These are phyloP conservation scores for Mycosphaerella arachidis DNA, from an alignment of 2,329 filamentous ascomycete species.

Conservation along the genomic window DNA sequence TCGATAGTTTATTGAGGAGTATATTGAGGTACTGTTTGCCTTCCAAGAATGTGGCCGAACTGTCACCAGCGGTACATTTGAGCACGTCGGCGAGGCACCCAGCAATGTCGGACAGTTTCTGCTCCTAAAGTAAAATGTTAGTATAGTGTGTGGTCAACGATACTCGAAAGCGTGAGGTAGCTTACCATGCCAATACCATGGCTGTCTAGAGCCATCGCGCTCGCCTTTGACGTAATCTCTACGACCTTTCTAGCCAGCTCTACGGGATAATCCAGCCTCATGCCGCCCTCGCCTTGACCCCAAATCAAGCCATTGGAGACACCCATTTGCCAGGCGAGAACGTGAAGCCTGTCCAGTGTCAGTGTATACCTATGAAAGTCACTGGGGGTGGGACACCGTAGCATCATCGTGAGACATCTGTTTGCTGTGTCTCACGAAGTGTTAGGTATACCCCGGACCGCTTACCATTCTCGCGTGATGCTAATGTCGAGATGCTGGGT, in stretches of 20 bases:
- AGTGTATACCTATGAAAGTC: no score
- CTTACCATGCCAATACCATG: slow-evolving; percentile 37
- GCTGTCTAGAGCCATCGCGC: slow-evolving; percentile 28
- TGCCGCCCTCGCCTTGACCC: slow-evolving; percentile 32
- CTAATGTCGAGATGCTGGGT: slow-evolving; percentile 35
- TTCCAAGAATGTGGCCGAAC: slow-evolving; percentile 29
- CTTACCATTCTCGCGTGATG: slow-evolving; percentile 30
- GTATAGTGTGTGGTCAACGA: not conserved
- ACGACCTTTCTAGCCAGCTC: slow-evolving; percentile 34
- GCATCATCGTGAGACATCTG: no score
- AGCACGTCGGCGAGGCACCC: slow-evolving; percentile 35
- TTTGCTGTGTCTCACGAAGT: no score
- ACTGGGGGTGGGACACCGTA: no score
- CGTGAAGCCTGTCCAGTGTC: slow-evolving; percentile 23
- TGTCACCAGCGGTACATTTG: slow-evolving; percentile 34
- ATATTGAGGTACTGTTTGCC: slow-evolving; percentile 34
- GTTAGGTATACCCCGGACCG: no score
- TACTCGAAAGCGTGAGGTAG: not conserved
- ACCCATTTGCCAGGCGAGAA: slow-evolving; percentile 37
- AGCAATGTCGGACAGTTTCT: slow-evolving; percentile 35
- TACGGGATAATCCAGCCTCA: slow-evolving; percentile 36
- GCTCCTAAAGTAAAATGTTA: slow-evolving; percentile 27
- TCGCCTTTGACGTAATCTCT: slow-evolving; percentile 29
- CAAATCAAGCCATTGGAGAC: slow-evolving; percentile 35
- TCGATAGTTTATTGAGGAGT: slow-evolving; percentile 31